A percentile compares a stretch with the other conserved stretches of the same genome.
Conservation (phyloP, 768 basidiomycete genomes). For the Phaeotremella skinneri region DNA sequence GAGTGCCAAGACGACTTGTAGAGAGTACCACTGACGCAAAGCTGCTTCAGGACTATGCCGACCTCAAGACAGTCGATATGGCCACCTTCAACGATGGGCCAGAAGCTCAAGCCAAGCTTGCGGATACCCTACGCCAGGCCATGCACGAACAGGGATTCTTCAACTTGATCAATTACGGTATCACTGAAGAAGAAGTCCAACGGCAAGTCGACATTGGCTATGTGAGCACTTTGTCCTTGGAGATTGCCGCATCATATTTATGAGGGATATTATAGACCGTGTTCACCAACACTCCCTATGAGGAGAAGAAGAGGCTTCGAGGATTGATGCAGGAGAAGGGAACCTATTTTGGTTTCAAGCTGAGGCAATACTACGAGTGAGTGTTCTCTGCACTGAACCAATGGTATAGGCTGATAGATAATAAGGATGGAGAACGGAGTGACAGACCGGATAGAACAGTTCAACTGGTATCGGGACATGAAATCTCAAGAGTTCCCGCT, state of each 20-base stretch:
- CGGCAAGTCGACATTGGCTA: slow-evolving; percentile 24
- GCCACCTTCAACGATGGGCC: slow-evolving; percentile 13
- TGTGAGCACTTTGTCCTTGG: slow-evolving; percentile 7
- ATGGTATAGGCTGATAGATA: not conserved
- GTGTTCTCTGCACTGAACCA: no score
- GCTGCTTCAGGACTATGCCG: slow-evolving; percentile 19
- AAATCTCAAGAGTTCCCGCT: slow-evolving; percentile 19
- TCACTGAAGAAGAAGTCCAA: slow-evolving; percentile 15
- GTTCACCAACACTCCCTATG: slow-evolving; percentile 10
- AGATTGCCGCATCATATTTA: not conserved
- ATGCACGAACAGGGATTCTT: slow-evolving; percentile 23
- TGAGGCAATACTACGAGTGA: slow-evolving; percentile 25
- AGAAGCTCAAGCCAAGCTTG: slow-evolving; percentile 11
- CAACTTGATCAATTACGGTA: slow-evolving; percentile 11
- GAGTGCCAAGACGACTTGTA: no score
- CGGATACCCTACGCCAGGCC: slow-evolving; percentile 11
- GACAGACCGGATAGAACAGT: slow-evolving; percentile 22
- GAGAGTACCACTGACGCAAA: no score
- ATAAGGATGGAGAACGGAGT: slow-evolving; percentile 23
- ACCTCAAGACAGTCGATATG: slow-evolving; percentile 16
- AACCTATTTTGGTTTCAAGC: slow-evolving; percentile 19
- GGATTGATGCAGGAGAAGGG: slow-evolving; percentile 14
- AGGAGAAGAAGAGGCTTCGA: slow-evolving; percentile 12
- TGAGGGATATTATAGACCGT: slow-evolving; percentile 5
- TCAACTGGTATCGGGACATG: slow-evolving; percentile 24